Percentiles rank a stretch among this genome's conserved stretches.
phyloP scores from a whole-genome alignment of 2,329 filamentous ascomycete genomes.

The Colletotrichum horii region DNA sequence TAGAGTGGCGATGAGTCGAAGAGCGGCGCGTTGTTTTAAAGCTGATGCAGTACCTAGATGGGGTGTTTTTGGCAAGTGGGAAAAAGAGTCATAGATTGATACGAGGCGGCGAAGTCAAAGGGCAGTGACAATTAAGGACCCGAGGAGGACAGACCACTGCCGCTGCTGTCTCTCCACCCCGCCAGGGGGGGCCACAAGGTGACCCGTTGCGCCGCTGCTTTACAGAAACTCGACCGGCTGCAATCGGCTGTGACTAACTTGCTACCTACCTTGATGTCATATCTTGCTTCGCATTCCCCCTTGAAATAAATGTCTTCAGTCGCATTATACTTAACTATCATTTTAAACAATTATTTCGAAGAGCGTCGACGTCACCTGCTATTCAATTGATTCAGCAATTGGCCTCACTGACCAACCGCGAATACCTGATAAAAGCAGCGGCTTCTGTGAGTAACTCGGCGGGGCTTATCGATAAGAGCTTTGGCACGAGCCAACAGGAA shows the following conservation, averaged over 20 bases:
- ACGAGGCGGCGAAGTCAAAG: conserved; percentile 17
- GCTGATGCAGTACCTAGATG: neutral
- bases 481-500: conserved; percentile 13
- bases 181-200: neutral
- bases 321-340: neutral
- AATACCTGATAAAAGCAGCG: conserved; percentile 6
- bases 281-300: neutral
- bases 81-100: conserved; percentile 20
- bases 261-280: neutral
- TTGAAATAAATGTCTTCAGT: neutral
- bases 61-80: neutral
- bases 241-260: neutral
- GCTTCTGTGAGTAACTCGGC: conserved; percentile 17
- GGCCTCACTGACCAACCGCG: neutral
- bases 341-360: accelerated
- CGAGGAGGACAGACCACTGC: neutral
- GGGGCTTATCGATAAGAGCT: conserved; percentile 26
- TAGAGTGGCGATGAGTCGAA: neutral
- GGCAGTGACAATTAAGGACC: conserved; percentile 8
- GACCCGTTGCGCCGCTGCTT: conserved; percentile 8
- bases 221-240: neutral
- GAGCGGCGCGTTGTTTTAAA: neutral
- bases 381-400: neutral
- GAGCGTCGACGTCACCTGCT: neutral
- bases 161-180: neutral